These are phyloP conservation scores for Paramarasmius palmivorus DNA, from an alignment of 1,284 basidiomycete genomes.

Conservation along the genomic window DNA sequence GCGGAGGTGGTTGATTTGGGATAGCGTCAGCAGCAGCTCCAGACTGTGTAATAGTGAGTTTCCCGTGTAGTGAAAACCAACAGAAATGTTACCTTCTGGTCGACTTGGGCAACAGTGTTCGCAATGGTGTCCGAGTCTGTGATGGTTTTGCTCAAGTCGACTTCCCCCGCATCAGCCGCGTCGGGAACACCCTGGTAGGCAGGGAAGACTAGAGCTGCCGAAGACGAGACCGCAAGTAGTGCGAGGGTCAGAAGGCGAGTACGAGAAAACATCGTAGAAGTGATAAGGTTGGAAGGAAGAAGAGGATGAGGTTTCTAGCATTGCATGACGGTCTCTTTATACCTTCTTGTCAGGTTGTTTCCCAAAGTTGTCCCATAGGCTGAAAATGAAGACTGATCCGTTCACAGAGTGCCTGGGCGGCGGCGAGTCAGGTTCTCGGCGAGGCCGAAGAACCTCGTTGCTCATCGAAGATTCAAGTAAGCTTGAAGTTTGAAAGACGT, in stretches of 20 bases:
- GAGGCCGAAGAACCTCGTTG: too few relatives aligned
- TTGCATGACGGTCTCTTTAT: too few relatives aligned
- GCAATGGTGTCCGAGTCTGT: constrained; percentile 37
- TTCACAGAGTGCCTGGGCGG: too few relatives aligned
- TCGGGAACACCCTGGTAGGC: constrained; percentile 17
- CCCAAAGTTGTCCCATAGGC: too few relatives aligned
- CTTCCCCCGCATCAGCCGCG: constrained; percentile 6
- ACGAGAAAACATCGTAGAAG: not conserved
- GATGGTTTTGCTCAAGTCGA: constrained; percentile 8
- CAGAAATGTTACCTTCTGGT: too few relatives aligned
- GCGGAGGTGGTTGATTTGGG: constrained; percentile 34
- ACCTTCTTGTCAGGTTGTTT: too few relatives aligned
- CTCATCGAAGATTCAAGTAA: too few relatives aligned
- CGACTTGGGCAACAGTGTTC: constrained; percentile 31
- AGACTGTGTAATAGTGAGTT: too few relatives aligned
- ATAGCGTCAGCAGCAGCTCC: constrained; percentile 27
- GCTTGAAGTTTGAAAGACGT: too few relatives aligned
- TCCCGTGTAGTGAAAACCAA: too few relatives aligned
- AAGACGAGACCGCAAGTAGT: not conserved
- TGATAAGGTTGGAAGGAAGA: not conserved
- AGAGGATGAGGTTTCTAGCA: not conserved
- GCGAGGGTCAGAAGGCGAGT: not conserved
- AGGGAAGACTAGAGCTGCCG: constrained; percentile 12
- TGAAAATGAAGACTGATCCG: too few relatives aligned
- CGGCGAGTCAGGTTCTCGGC: too few relatives aligned